Evolutionary conservation across 768 basidiomycete genomes (phyloP), one percentile per base, ranked within the genome.

Genomic region (Pleurotus djamor): DNA sequence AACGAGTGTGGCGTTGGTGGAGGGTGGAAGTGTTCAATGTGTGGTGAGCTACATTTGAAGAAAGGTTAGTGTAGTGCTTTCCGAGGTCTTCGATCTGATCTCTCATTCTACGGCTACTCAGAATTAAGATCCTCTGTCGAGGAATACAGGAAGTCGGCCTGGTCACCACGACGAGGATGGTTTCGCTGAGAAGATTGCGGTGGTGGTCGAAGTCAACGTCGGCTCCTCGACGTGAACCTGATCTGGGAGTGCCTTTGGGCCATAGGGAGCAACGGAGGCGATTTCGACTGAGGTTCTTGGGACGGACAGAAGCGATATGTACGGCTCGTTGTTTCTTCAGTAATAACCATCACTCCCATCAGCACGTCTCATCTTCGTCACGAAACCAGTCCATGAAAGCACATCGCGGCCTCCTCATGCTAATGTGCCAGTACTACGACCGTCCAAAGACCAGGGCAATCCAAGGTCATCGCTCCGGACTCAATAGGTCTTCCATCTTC

Each of bases 31-130:
- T 99, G 97, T 69, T 99, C 96, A 78, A 71, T 86, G 37, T 99
- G 97, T 69, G 96, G 96, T 5, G 96, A 95, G 0, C 90, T 92
- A 5, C 96, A 98, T 78, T 75, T 96, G 36, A 94, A 93, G 71
- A 92, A 90, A 81, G 94, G 94, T 91, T 61, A 21, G 68, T 60
- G 44, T 16, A 14, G 7, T 50, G 21, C 32, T 59, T 36, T n/a
- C 35, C 17, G 16, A 4, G 35, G 32, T 52, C 21, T 17, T 45
- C 5, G n/a, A 21, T 36, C 36, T n/a, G n/a, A n/a, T n/a, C n/a
- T n/a, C n/a, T n/a, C n/a, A n/a, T n/a, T n/a, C n/a, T 50, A 10
- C 14, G 10, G 83, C 82, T 62, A 82, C 82, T 41, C 79, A 83
- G 69, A 82, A 80, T 50, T 75, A 72, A 13, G 77, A 74, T 16